phyloP scores from a whole-genome alignment of 2,329 filamentous ascomycete genomes.

The Aphanocladium album region DNA sequence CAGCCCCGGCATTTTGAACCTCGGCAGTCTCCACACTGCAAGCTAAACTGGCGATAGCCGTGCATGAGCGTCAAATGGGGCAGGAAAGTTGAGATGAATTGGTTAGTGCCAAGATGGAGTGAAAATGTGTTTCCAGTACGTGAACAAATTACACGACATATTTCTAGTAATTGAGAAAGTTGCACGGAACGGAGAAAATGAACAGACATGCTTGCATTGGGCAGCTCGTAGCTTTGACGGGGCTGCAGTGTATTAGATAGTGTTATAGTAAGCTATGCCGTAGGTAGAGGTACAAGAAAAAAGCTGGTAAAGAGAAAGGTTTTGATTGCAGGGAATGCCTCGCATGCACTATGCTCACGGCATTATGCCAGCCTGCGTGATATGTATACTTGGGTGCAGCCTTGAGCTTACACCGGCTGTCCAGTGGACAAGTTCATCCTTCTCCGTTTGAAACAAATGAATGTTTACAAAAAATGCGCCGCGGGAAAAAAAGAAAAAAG shows the following conservation, averaged over 20 bases:
- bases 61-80: neutral
- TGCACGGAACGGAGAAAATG: too few relatives aligned
- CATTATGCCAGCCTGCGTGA: conserved; percentile 2
- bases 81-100: too few relatives aligned
- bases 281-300: conserved; percentile 8
- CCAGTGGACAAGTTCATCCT: neutral
- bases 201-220: neutral
- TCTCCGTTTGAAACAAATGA: neutral
- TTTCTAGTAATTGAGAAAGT: neutral
- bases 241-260: conserved; percentile 10
- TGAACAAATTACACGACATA: too few relatives aligned
- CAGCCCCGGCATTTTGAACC: neutral
- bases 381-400: neutral
- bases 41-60: neutral
- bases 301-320: neutral
- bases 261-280: conserved; percentile 6
- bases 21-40: neutral
- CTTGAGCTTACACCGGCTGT: neutral
- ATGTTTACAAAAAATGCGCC: neutral
- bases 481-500: too few relatives aligned
- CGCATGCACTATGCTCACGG: conserved; percentile 10
- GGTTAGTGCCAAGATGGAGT: too few relatives aligned
- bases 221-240: neutral
- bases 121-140: too few relatives aligned
- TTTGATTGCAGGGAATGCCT: conserved; percentile 8